Base-by-base conservation (phyloP, 352 stramenopile genomes). In the Albugo candida region DNA sequence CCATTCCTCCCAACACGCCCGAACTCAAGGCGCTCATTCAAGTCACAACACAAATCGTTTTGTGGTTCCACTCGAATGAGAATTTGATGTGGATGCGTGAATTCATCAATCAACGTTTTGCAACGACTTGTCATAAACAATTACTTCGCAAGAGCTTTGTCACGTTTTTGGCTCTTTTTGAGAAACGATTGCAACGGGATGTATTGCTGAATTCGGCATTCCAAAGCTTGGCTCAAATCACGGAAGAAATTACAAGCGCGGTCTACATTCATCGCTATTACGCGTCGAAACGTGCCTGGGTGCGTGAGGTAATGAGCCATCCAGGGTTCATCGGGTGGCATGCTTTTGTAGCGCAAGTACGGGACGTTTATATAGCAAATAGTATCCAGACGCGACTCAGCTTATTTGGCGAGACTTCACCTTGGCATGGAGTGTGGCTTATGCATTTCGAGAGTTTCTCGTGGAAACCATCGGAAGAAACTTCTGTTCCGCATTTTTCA, bases 341-440 rank as follows among this genome's bases (percentile, higher is more conserved):
- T 6, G 27, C 50, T 17, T 81, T 80, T 16, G 68, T 83, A 5
- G 67, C 71, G 2, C 66, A 81, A 41, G 68, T 83, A 56, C 68
- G 71, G 13, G 71, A 83, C n/a, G 54, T 58, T 35, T 83, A 70
- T 48, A 65, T 83, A 20, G 53, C 48, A 31, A 45, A 51, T 1
- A 17, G 19, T 24, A 17, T 36, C 47, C 10, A 24, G 13, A 4
- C 21, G 20, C 14, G 24, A 31, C 24, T 31, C 24, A 31, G 24
- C 8, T 8, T 31, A 10, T 31, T 31, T 31, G 24, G 24, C 8
- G 24, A 31, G 24, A 31, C 8, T 31, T 31, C 24, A 8, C 24
- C 24, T 21, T 83, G 67, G 66, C 73, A 65, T 41, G 58, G 52
- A 11, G 61, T 76, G 38, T 81, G 71, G 71, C 13, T 63, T 18